A percentile compares a stretch with the other conserved stretches of the same genome.
These are phyloP conservation scores for Pleurozium schreberi DNA, from an alignment of 225 moss, liverwort and hornwort species.

Conservation along the genomic window DNA sequence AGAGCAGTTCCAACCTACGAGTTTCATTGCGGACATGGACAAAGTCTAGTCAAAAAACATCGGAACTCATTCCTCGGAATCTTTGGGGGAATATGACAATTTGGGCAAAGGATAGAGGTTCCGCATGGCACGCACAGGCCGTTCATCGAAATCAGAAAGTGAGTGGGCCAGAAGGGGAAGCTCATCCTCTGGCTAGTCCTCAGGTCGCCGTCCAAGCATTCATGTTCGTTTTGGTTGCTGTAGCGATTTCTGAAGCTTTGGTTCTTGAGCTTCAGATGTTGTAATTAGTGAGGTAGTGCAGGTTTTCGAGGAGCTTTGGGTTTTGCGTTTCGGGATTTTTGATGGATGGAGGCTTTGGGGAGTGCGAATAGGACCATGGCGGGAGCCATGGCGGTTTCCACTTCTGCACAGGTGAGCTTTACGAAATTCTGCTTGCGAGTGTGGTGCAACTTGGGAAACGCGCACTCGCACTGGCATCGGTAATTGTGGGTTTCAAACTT, in stretches of 20 bases:
- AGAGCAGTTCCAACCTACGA: too few species aligned
- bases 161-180: neutral
- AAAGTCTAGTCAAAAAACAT: too few species aligned
- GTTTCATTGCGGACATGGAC: too few species aligned
- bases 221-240: neutral
- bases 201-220: neutral
- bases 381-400: neutral
- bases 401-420: slow-evolving; percentile 6
- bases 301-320: neutral
- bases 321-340: neutral
- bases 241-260: neutral
- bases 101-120: neutral
- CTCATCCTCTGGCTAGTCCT: neutral
- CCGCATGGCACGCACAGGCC: neutral
- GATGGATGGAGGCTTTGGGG: slow-evolving; percentile 13
- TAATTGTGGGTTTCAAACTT: neutral
- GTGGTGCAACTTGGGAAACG: neutral
- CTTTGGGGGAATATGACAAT: neutral
- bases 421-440: neutral
- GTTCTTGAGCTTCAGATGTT: neutral
- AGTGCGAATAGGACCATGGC: slow-evolving; percentile 2
- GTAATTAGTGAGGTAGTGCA: neutral
- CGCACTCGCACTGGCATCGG: neutral
- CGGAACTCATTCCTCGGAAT: neutral
- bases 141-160: neutral